A percentile compares a stretch with the other conserved stretches of the same genome.
Evolutionary conservation across 164 flowering plant species (phyloP).

Genomic region (Vitis cinerea): DNA sequence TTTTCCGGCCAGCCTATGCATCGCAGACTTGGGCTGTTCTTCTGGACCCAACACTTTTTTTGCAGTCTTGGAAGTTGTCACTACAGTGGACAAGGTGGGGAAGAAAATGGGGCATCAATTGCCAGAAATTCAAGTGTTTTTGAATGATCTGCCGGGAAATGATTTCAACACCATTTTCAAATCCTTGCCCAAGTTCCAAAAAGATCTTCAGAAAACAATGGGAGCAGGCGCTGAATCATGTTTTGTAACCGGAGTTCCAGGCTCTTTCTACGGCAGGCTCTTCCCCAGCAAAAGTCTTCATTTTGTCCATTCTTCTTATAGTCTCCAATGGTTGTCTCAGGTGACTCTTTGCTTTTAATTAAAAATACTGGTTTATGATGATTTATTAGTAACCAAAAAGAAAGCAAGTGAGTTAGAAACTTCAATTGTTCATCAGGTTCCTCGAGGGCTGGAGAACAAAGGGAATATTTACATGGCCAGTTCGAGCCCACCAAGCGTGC

Average conservation of each 20-base stretch:
- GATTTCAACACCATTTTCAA: constrained; percentile 62
- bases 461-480: constrained; percentile 44
- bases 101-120: background rate
- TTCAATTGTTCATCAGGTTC: too few species aligned
- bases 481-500: constrained; percentile 38
- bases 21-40: constrained; percentile 77
- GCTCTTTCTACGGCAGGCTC: constrained; percentile 61
- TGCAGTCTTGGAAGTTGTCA: constrained; percentile 34
- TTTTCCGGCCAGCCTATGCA: constrained; percentile 21
- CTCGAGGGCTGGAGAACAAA: constrained; percentile 19
- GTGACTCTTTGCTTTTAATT: constrained; percentile 21
- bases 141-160: constrained; percentile 72
- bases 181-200: constrained; percentile 30
- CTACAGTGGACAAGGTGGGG: constrained; percentile 17
- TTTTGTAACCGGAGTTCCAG: constrained; percentile 50
- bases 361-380: background rate
- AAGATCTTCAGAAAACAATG: constrained; percentile 18
- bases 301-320: constrained; percentile 67
- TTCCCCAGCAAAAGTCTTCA: constrained; percentile 46
- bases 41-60: constrained; percentile 68
- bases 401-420: too few species aligned
- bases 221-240: constrained; percentile 30
- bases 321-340: constrained; percentile 66
- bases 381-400: too few species aligned
- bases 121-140: constrained; percentile 42